These are phyloP conservation scores for Clarkia xantiana DNA, from an alignment of 345 rosid species.

Conservation along the genomic window DNA sequence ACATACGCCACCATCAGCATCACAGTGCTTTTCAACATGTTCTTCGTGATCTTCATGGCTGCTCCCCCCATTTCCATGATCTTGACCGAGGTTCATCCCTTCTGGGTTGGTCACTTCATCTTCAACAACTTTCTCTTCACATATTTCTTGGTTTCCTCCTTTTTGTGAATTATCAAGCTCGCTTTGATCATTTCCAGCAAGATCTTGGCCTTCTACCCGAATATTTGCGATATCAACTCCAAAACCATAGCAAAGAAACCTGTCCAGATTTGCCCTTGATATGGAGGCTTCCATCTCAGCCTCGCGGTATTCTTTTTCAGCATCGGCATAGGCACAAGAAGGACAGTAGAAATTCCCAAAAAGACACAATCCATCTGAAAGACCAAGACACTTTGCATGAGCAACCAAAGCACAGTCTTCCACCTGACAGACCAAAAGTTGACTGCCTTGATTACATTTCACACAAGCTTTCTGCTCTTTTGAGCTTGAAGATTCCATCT, in stretches of 20 bases:
- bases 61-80: no score
- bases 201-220: conserved; percentile 2
- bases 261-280: conserved; percentile 25
- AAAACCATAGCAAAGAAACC: conserved; percentile 12
- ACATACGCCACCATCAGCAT: no score
- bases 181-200: no score
- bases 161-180: no score
- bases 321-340: conserved; percentile 37
- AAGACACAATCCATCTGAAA: conserved; percentile 18
- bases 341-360: conserved; percentile 35
- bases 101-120: no score
- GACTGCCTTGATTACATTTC: conserved; percentile 38
- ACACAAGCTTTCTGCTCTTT: conserved; percentile 30
- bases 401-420: conserved; percentile 30
- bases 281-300: conserved; percentile 20
- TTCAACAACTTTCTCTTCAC: no score
- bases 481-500: conserved; percentile 24
- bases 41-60: no score
- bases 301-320: conserved; percentile 28
- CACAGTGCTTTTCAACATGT: no score
- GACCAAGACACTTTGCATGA: conserved; percentile 38
- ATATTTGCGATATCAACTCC: conserved; percentile 8
- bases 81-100: no score
- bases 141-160: no score
- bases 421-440: conserved; percentile 27